These are phyloP conservation scores for Sextonia rubra DNA, from an alignment of 164 flowering plant species.

Conservation along the genomic window DNA sequence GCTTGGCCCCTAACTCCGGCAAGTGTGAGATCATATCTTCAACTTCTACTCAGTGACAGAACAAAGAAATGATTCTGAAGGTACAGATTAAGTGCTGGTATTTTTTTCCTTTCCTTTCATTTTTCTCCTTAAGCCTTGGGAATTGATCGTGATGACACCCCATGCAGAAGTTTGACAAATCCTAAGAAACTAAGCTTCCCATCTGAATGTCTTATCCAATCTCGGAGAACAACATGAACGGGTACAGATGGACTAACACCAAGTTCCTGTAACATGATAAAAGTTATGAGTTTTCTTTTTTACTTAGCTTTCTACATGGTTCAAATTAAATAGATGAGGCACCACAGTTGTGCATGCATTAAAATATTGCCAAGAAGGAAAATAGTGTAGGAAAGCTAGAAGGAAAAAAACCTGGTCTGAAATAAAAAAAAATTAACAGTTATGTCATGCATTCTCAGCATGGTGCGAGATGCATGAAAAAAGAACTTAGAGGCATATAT, in stretches of 20 bases:
- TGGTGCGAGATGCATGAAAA: no score
- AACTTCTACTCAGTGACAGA: conserved; percentile 1
- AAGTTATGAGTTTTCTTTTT: neutral
- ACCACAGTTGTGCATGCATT: neutral
- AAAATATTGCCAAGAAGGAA: neutral
- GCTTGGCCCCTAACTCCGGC: neutral
- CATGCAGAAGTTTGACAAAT: conserved; percentile 81
- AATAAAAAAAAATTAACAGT: neutral
- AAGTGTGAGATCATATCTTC: neutral
- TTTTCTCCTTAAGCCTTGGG: conserved; percentile 41
- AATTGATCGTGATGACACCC: conserved; percentile 69
- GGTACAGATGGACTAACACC: conserved; percentile 91
- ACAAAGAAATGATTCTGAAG: neutral
- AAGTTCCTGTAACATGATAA: conserved; percentile 54
- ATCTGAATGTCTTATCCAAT: conserved; percentile 90
- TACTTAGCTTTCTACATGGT: neutral
- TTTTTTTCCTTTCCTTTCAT: neutral
- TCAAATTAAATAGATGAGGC: neutral
- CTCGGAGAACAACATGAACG: conserved; percentile 88
- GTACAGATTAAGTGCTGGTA: no score
- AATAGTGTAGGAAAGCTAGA: neutral
- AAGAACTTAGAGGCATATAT: no score
- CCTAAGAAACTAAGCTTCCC: conserved; percentile 96
- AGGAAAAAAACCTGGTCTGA: neutral
- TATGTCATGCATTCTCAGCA: no score